Evolutionary conservation across 139 green algal species (phyloP), one percentile per base, ranked within the genome.

Genomic region (Parachlorella kessleri): DNA sequence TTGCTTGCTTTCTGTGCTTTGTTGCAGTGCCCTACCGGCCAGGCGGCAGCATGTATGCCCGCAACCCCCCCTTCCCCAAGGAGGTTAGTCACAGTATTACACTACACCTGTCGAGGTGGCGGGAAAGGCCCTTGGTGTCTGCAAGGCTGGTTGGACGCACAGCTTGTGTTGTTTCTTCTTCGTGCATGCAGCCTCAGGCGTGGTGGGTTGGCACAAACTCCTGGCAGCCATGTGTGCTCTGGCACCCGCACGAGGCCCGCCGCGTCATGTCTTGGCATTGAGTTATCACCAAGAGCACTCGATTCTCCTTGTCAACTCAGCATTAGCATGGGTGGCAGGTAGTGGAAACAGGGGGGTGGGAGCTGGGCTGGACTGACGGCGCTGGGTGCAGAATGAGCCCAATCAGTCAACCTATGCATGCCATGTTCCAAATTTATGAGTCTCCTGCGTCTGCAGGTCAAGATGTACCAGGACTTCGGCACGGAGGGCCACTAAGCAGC

Each of bases 1-100:
- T n/a, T n/a, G n/a, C n/a, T n/a, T n/a, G n/a, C n/a, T n/a, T n/a
- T n/a, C n/a, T n/a, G n/a, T n/a, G n/a, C n/a, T n/a, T n/a, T n/a
- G n/a, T n/a, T 73, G 80, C 76, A 88, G 87, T 90, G 64, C 85
- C 87, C 28, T 91, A 91, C 80, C 79, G 84, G 39, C 85, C 85
- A 21, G 87, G 87, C n/a, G 87, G 87, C 35, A 86, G 72, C 23
- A 38, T 90, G 76, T 91, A 87, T 73, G 78, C 80, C 1, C 82
- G 87, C 66, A 91, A 91, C 68, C 87, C 87, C n/a, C 87, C 87
- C 55, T 80, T 85, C 48, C 48, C 48, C 14, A 59, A 59, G 21
- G 48, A 59, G 48, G 48, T 59, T 14, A 59, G 48, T 18, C 21
- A 18, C 48, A 59, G 48, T 18, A 14, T 59, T 14, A 14, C 14